Base-by-base conservation (phyloP, 208 protist genomes). In the Crithidia fasciculata region DNA sequence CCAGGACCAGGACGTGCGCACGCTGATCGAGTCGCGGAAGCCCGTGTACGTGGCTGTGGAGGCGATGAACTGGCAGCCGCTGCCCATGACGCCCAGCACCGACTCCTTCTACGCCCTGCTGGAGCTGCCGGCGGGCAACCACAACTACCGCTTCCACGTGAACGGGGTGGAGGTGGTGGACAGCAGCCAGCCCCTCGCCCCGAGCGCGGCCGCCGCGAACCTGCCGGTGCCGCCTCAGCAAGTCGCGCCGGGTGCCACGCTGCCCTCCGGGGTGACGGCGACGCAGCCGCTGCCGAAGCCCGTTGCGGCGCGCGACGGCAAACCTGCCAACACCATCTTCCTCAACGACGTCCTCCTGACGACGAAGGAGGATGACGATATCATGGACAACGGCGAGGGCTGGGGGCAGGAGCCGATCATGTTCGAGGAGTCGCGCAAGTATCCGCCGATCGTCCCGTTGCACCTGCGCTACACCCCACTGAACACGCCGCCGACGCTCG, bases 401-500 rank as follows among this genome's bases (percentile, higher is more conserved):
- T 95, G 90, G 87, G 89, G 93, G 3, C 88, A 94, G 76, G 87
- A 96, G 59, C 74, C 72, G 53, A 80, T 92, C 52, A 87, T 94
- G 71, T 96, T 95, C 70, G 86, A 95, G 69, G 91, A 95, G 74
- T 84, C 83, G 8, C 83, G 92, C 59, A 97, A 96, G 77, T 91
- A 94, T 69, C 93, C 93, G 18, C 93, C 93, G 3, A 89, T 97
- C 39, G 78, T 95, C n/a, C 93, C 93, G 37, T 85, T 94, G 43
- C 93, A 97, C 69, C 78, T 97, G 57, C 89, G 93, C 50, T 97
- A 95, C 81, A 96, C 93, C 41, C 93, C 93, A 12, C 89, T 97
- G 28, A 96, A 95, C 71, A 95, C 91, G n/a, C 89, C 89, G n/a
- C 90, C 89, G n/a, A 96, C 89, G 44, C 86, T 88, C 13, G 81